A percentile compares a stretch with the other conserved stretches of the same genome.
These are phyloP conservation scores for Botrytis porri DNA, from an alignment of 2,329 filamentous ascomycete genomes.

Conservation along the genomic window DNA sequence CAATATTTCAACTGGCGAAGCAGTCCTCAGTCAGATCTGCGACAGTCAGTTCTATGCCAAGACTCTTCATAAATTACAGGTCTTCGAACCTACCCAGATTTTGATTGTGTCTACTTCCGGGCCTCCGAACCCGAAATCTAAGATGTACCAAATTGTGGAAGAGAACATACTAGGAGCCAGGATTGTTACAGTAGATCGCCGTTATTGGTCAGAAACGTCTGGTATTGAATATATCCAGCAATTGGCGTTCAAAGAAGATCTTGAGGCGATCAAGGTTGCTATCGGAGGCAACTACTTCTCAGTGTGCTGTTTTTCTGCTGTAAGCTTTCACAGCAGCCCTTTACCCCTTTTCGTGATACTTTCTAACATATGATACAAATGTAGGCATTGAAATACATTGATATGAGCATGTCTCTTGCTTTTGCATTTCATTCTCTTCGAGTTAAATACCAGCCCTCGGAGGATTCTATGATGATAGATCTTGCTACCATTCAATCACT, in stretches of 20 bases:
- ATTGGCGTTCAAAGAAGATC: slow-evolving; percentile 75
- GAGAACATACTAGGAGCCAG: slow-evolving; percentile 64
- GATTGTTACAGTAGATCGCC: slow-evolving; percentile 66
- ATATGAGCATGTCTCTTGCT: slow-evolving; percentile 62
- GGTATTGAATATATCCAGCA: slow-evolving; percentile 76
- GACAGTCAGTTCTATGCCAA: slow-evolving; percentile 90
- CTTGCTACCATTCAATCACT: slow-evolving; percentile 81
- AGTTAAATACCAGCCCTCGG: slow-evolving; percentile 81
- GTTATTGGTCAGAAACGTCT: slow-evolving; percentile 76
- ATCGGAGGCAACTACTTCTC: slow-evolving; percentile 83
- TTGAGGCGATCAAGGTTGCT: slow-evolving; percentile 76
- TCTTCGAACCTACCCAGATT: slow-evolving; percentile 77
- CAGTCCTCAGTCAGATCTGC: slow-evolving; percentile 82
- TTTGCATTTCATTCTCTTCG: slow-evolving; percentile 79
- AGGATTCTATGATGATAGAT: slow-evolving; percentile 95
- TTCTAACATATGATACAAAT: slow-evolving; percentile 17
- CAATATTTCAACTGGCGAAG: slow-evolving; percentile 81
- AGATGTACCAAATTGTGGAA: slow-evolving; percentile 69
- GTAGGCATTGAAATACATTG: slow-evolving; percentile 78
- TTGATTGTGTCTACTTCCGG: slow-evolving; percentile 72
- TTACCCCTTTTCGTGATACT: background rate
- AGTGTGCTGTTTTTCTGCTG: slow-evolving; percentile 80
- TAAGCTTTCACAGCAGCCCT: slow-evolving; percentile 44
- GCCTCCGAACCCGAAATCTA: slow-evolving; percentile 64
- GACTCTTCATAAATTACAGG: slow-evolving; percentile 80